Evolutionary conservation across 768 basidiomycete genomes (phyloP).

Genomic region (Collybia nuda): DNA sequence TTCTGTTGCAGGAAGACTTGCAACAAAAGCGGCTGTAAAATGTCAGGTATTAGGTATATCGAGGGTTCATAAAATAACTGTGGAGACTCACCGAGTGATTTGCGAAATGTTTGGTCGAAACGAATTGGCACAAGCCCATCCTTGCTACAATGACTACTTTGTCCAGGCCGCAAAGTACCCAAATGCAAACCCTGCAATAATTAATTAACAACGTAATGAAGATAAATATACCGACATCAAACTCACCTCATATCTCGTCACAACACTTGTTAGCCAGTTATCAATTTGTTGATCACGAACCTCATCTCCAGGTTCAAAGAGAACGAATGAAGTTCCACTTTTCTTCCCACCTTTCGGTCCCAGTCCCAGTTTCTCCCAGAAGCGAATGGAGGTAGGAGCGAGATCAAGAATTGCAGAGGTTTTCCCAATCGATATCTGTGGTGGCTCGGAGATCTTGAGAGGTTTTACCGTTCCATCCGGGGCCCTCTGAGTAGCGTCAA

Average conservation of each 20-base stretch:
- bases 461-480: not conserved
- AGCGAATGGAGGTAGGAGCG: conserved; percentile 67
- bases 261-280: conserved; percentile 58
- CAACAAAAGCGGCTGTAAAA: conserved; percentile 47
- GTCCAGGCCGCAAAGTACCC: conserved; percentile 57
- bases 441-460: conserved; percentile 28
- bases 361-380: conserved; percentile 86
- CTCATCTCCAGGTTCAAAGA: conserved; percentile 63
- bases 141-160: conserved; percentile 39
- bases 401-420: conserved; percentile 69
- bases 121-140: conserved; percentile 64
- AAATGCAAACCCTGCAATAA: conserved; percentile 33
- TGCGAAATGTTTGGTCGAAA: conserved; percentile 68
- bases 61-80: not conserved
- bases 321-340: conserved; percentile 63
- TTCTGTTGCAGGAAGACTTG: conserved; percentile 35
- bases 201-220: conserved; percentile 4
- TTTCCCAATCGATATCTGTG: conserved; percentile 66
- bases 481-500: conserved; percentile 29
- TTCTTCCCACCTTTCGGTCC: conserved; percentile 71
- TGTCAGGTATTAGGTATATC: conserved; percentile 1
- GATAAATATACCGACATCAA: not conserved
- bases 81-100: conserved; percentile 50
- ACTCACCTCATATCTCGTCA: conserved; percentile 59
- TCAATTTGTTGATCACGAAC: conserved; percentile 49